phyloP scores from a whole-genome alignment of 139 green algal genomes.

The Dunaliella sp. region DNA sequence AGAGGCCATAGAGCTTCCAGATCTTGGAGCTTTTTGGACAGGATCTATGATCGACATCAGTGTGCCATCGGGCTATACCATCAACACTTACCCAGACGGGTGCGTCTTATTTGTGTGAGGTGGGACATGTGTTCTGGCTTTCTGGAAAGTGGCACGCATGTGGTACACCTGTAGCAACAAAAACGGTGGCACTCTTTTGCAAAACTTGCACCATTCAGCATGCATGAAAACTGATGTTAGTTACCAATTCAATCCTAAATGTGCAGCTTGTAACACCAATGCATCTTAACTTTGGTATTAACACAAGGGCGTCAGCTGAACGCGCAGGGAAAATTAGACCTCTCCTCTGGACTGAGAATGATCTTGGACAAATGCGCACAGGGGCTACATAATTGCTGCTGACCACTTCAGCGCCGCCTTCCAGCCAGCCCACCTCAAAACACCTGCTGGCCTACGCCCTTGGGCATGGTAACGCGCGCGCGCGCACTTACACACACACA shows the following conservation, averaged over 20 bases:
- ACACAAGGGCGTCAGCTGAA: background rate
- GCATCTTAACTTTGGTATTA: background rate
- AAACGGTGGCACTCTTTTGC: background rate
- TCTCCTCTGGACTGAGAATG: background rate
- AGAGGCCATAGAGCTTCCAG: background rate
- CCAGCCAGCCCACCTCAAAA: background rate
- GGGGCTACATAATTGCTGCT: background rate
- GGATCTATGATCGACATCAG: background rate
- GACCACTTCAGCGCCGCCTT: background rate
- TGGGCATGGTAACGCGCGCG: background rate
- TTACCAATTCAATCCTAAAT: too few relatives aligned
- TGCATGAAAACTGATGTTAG: background rate
- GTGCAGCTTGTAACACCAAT: too few relatives aligned
- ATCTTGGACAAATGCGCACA: background rate
- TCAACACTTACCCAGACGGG: background rate
- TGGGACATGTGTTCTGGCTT: background rate
- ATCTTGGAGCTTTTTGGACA: background rate
- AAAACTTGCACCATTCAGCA: background rate
- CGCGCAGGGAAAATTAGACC: background rate
- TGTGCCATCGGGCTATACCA: background rate
- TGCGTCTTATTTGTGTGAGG: background rate
- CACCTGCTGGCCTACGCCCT: too few relatives aligned
- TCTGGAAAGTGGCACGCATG: background rate
- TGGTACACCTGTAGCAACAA: background rate
- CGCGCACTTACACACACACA: background rate